Conservation (phyloP, 164 flowering plant species). For the Warburgia ugandensis region DNA sequence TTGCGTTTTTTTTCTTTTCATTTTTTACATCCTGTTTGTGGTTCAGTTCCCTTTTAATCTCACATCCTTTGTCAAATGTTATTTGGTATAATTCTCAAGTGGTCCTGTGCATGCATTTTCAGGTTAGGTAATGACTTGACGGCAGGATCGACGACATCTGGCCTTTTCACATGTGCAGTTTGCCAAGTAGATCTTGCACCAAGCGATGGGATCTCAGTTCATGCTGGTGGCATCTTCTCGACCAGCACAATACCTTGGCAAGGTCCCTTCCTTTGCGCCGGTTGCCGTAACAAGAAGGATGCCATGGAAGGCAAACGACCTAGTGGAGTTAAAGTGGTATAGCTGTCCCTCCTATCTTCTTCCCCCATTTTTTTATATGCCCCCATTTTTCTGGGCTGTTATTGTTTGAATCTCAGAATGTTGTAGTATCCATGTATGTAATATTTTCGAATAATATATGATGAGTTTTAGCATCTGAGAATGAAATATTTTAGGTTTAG, state of each 20-base stretch:
- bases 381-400: conserved; percentile 3
- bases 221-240: conserved; percentile 86
- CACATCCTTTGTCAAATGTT: too few species aligned
- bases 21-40: too few species aligned
- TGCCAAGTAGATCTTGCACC: conserved; percentile 88
- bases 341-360: background rate
- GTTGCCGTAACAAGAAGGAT: conserved; percentile 65
- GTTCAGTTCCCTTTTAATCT: too few species aligned
- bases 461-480: too few species aligned
- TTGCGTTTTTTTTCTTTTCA: too few species aligned
- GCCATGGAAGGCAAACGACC: conserved; percentile 86
- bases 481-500: too few species aligned
- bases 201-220: conserved; percentile 82
- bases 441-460: conserved; percentile 3
- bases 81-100: too few species aligned
- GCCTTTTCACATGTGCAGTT: conserved; percentile 68
- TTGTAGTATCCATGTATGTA: conserved; percentile 1
- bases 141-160: conserved; percentile 32
- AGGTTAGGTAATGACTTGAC: conserved; percentile 62
- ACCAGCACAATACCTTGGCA: conserved; percentile 83
- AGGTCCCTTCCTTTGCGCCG: conserved; percentile 83
- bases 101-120: too few species aligned
- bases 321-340: conserved; percentile 52
- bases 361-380: too few species aligned
- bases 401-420: conserved; percentile 2